Conservation (phyloP, 2,329 filamentous ascomycete genomes). For the Diaporthe sp. region DNA sequence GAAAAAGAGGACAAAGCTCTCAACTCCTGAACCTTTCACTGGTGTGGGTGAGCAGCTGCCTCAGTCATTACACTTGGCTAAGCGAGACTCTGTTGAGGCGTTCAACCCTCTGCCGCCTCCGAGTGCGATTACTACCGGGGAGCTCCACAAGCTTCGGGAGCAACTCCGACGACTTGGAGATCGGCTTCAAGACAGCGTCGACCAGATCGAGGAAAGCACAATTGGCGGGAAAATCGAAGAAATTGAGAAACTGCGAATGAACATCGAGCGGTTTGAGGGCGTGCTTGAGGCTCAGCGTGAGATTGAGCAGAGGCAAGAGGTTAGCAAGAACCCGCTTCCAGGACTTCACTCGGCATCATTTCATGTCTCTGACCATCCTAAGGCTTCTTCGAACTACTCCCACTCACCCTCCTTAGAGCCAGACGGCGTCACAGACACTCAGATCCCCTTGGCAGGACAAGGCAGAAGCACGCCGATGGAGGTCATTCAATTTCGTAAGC, state of each 20-base stretch:
- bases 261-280: not conserved
- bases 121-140: not conserved
- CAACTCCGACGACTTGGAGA: not conserved
- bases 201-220: not conserved
- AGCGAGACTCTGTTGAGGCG: not conserved
- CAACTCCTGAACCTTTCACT: not conserved
- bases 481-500: too few species aligned
- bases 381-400: not conserved
- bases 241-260: not conserved
- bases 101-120: not conserved
- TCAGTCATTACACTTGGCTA: not conserved
- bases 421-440: too few species aligned
- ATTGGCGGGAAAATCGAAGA: not conserved
- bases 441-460: too few species aligned
- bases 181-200: not conserved
- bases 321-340: not conserved
- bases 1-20: not conserved
- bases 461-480: too few species aligned
- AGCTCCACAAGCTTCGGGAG: too few species aligned
- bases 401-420: not conserved
- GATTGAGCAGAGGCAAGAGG: not conserved
- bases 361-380: too few species aligned
- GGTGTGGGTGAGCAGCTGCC: not conserved
- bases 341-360: too few species aligned
- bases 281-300: not conserved